Base-by-base conservation (phyloP, 2,329 filamentous ascomycete genomes). In the Ophiostoma fasciatum region DNA sequence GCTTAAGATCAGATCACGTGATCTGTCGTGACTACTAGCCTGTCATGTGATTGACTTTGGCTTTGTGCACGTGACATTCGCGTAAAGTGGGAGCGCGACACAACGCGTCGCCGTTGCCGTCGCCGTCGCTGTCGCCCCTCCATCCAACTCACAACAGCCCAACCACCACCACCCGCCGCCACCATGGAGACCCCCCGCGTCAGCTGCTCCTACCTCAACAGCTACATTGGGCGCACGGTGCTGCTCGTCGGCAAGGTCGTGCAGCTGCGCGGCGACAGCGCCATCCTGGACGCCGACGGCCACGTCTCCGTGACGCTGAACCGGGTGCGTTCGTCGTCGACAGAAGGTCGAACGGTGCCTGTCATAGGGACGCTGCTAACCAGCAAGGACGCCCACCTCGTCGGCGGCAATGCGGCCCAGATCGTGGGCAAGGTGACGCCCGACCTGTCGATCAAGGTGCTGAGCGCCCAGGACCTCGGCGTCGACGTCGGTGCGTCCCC, bases 211-310 rank as follows among this genome's bases (percentile, higher is more conserved):
- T 81, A 88, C 59, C 78, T 96, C 39, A 74, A 84, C 53, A 67
- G 68, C 51, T 93, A 87, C 61, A 66, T 76, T 46, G 66, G 67
- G 46, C 70, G 73, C 45, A 82, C 81, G 43, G 82, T 96, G 43
- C 85, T 85, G 48, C 66, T 96, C 37, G 68, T 93, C 5, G 90
- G 90, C 49, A 85, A 80, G 49, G 85, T 96, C 31, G 71, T 73
- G 4, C 78, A 90, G 49, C 66, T 96, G 18, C 77, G 78, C 35
- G 87, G 87, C 46, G 82, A 90, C 35, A 70, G 72, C 34, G 88
- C 85, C 0, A 74, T 75, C 6, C 70, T 96, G 21, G 84, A 94
- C 39, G 78, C 83, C 6, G 78, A 75, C 19, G 88, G 88, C 0
- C 69, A 74, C 17, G 71, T 94, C 19, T 82, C 76, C 1, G 65